Conservation (phyloP, 257 asterid species). For the Solanum phureja region DNA sequence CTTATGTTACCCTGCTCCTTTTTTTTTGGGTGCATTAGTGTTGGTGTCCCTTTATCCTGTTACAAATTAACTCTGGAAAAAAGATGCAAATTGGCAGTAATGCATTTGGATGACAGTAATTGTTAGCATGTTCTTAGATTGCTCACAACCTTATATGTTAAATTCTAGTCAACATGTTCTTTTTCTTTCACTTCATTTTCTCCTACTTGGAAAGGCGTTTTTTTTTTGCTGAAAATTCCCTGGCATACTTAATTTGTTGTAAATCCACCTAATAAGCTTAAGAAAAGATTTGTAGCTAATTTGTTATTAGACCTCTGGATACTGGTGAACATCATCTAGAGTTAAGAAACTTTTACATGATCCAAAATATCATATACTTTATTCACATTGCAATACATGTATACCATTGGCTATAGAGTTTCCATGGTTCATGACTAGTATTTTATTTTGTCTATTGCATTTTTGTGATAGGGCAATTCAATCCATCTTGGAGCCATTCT, state of each 20-base stretch:
- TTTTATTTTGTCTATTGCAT: background rate
- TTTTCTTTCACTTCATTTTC: background rate
- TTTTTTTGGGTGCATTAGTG: background rate
- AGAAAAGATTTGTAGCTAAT: background rate
- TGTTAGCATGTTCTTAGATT: background rate
- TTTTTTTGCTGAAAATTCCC: background rate
- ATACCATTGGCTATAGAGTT: background rate
- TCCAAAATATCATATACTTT: background rate
- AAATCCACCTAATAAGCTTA: background rate
- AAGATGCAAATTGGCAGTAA: background rate
- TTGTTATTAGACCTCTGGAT: background rate
- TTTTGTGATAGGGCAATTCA: constrained; percentile 12
- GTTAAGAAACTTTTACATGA: background rate
- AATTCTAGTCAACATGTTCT: background rate
- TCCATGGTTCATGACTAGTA: background rate
- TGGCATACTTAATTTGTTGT: background rate
- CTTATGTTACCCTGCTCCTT: background rate
- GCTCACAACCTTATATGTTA: background rate
- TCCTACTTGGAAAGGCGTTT: background rate
- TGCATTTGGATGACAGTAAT: background rate
- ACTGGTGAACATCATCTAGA: background rate
- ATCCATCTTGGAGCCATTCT: constrained; percentile 29
- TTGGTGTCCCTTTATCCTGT: background rate
- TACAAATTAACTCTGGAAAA: background rate
- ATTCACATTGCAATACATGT: background rate